A percentile compares a stretch with the other conserved stretches of the same genome.
Conservation (phyloP, 2,329 filamentous ascomycete species). For the Trichothecium sympodiale region DNA sequence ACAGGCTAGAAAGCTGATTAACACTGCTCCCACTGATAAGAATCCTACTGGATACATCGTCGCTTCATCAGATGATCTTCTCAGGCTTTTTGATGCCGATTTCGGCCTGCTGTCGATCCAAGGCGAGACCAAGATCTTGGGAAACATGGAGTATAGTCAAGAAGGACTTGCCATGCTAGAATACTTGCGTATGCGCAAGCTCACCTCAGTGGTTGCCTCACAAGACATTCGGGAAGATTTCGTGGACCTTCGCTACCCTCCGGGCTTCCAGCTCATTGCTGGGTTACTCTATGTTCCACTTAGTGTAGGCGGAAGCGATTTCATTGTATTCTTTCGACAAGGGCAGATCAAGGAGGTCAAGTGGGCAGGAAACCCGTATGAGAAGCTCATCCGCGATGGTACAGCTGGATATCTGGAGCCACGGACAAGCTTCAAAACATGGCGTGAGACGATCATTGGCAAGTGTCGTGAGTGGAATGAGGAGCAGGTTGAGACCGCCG, state of each 20-base stretch:
- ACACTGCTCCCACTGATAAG: slow-evolving; percentile 66
- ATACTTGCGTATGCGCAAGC: slow-evolving; percentile 65
- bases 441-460: slow-evolving; percentile 71
- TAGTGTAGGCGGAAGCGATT: slow-evolving; percentile 64
- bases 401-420: slow-evolving; percentile 68
- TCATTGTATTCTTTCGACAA: slow-evolving; percentile 84
- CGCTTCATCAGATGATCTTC: slow-evolving; percentile 73
- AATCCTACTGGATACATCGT: slow-evolving; percentile 87
- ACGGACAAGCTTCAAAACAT: slow-evolving; percentile 66
- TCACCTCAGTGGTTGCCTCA: slow-evolving; percentile 66
- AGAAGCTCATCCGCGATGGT: slow-evolving; percentile 63
- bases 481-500: slow-evolving; percentile 80
- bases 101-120: slow-evolving; percentile 75
- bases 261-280: slow-evolving; percentile 68
- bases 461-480: slow-evolving; percentile 83
- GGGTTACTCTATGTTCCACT: slow-evolving; percentile 75
- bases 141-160: slow-evolving; percentile 62
- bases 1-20: slow-evolving; percentile 80
- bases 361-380: slow-evolving; percentile 81
- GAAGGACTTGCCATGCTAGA: slow-evolving; percentile 78
- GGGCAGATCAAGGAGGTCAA: slow-evolving; percentile 66
- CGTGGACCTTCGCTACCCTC: slow-evolving; percentile 67
- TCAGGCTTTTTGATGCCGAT: slow-evolving; percentile 78
- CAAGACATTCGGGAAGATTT: slow-evolving; percentile 70
- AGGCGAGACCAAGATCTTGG: slow-evolving; percentile 82